Evolutionary conservation across 2,329 filamentous ascomycete species (phyloP).

Genomic region (Cercospora sp.): DNA sequence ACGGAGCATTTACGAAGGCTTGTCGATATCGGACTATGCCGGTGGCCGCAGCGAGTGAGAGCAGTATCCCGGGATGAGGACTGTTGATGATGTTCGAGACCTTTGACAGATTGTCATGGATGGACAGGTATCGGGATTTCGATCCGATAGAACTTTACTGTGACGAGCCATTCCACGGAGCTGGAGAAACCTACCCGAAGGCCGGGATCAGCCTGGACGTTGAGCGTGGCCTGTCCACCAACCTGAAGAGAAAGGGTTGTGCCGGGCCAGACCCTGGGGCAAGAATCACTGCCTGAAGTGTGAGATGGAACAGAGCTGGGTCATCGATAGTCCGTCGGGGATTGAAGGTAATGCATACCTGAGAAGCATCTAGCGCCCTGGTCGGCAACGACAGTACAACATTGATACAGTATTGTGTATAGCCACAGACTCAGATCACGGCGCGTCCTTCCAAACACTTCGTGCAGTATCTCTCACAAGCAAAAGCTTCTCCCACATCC

Average conservation of each 20-base stretch:
- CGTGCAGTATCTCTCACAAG: constrained; percentile 32
- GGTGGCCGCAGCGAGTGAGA: constrained; percentile 1
- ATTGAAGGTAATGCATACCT: neutral
- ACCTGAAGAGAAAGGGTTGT: neutral
- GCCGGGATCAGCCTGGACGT: neutral
- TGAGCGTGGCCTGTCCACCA: neutral
- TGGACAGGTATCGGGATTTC: neutral
- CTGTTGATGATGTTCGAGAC: neutral
- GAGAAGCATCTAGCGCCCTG: neutral
- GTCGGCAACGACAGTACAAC: neutral
- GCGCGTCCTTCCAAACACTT: constrained; percentile 27
- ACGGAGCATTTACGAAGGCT: constrained; percentile 13
- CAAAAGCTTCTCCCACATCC: constrained; percentile 37
- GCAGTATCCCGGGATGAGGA: neutral
- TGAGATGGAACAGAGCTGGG: neutral
- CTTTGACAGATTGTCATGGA: neutral
- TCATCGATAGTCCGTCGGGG: neutral
- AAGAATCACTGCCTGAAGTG: neutral
- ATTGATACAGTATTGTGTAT: neutral
- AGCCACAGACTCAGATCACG: neutral
- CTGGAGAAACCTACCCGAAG: neutral
- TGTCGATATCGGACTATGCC: constrained; percentile 16
- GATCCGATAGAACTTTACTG: neutral
- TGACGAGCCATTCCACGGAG: neutral
- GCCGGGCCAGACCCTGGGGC: neutral